phyloP scores from a whole-genome alignment of 371 early-diverging fungal species.

The Lichtheimia ornata region DNA sequence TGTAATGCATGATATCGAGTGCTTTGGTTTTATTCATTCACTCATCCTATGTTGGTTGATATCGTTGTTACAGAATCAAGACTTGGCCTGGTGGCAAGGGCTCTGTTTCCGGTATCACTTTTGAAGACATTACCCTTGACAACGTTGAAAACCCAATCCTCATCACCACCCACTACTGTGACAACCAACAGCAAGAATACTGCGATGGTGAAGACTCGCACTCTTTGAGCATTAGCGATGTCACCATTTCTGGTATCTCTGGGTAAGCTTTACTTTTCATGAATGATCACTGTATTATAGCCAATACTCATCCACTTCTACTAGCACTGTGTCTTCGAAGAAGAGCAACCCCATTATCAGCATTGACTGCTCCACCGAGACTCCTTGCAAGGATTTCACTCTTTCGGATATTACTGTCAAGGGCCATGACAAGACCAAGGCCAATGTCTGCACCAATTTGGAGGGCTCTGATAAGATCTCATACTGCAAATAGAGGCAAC shows the following conservation, averaged over 20 bases:
- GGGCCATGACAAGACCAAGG: slow-evolving; percentile 15
- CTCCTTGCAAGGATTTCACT: slow-evolving; percentile 25
- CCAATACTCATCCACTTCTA: background rate
- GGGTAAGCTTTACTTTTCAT: slow-evolving; percentile 13
- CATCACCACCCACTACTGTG: slow-evolving; percentile 30
- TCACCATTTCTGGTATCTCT: slow-evolving; percentile 21
- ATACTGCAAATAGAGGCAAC: slow-evolving; percentile 14
- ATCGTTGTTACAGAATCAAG: slow-evolving; percentile 21
- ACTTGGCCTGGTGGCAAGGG: slow-evolving; percentile 27
- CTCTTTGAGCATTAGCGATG: slow-evolving; percentile 26
- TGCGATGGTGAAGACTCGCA: slow-evolving; percentile 18
- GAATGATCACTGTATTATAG: background rate
- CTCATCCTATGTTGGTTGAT: too few species aligned
- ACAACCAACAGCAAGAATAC: slow-evolving; percentile 18
- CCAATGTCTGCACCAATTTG: slow-evolving; percentile 27
- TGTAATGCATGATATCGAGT: background rate
- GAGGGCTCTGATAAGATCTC: slow-evolving; percentile 20
- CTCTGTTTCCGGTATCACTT: slow-evolving; percentile 19
- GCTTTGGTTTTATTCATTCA: background rate
- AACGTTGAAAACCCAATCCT: slow-evolving; percentile 30
- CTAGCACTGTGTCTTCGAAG: slow-evolving; percentile 4
- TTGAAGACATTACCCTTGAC: slow-evolving; percentile 18
- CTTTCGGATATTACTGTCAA: slow-evolving; percentile 18
- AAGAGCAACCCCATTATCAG: slow-evolving; percentile 20
- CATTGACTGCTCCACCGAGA: slow-evolving; percentile 28